Base-by-base conservation (phyloP, 2,329 filamentous ascomycete genomes). In the Fusarium newnesense region DNA sequence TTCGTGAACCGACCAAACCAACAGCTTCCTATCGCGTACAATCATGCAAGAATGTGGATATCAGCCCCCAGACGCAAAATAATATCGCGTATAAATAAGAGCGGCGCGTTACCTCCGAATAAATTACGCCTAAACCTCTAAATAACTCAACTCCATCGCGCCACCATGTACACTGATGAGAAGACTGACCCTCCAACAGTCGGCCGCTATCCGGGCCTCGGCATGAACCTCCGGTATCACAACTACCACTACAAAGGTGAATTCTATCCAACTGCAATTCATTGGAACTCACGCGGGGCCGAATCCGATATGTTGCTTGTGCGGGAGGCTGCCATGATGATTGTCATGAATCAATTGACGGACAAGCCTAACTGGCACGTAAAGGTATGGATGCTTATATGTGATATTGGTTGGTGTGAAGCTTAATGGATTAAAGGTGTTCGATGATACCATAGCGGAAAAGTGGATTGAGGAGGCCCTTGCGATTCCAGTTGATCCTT, bases 331-430 rank as follows among this genome's bases (percentile, higher is more conserved):
- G 72, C 67, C 4, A 80, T 80, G 78, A 70, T 80, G 72, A 69
- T 67, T 30, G 39, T 78, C 21, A 79, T 79, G 76, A 61, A 80
- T 21, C 61, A 58, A 4, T 32, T 79, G 21, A 79, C 77, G 0
- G 78, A 79, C 2, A 80, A 80, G 32, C 68, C 70, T 3, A 42
- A 78, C 13, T 80, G 76, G 74, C 66, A 77, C 6, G 7, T 60
- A 12, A 78, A 80, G 32, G 69, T 80, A 47, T 49, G 39, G 2
- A 16, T 5, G 5, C 2, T 2, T 18, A 2, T 0, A 26, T 9
- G 5, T 1, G 7, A 10, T 0, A 19, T 34, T 9, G 19, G 1
- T 9, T 56, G 18, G 7, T 3, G 26, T 16, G 50, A 13, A 5
- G n/a, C n/a, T 58, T 1, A 58, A 28, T 2, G 3, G 13, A 18